Percentiles rank a stretch among this genome's conserved stretches.
Evolutionary conservation across 495 filamentous ascomycete genomes (phyloP).

Genomic region (Lophiostoma macrostomum): DNA sequence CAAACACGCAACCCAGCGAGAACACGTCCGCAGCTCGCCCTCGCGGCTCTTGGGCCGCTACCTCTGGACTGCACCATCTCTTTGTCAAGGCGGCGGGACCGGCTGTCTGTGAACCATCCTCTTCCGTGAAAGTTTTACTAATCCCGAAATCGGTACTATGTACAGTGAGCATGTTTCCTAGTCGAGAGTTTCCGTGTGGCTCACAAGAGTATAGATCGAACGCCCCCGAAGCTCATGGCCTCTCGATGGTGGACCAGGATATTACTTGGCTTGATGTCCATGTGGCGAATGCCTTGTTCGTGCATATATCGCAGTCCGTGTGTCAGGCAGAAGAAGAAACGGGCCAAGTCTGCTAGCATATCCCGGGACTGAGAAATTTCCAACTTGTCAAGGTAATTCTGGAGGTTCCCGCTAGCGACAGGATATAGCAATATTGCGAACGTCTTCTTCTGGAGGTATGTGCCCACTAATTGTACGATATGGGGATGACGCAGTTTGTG

Average conservation of each 20-base stretch:
- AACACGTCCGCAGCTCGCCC: slow-evolving; percentile 13
- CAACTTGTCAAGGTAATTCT: slow-evolving; percentile 4
- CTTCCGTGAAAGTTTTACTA: neutral
- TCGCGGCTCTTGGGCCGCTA: neutral
- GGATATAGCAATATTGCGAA: slow-evolving; percentile 26
- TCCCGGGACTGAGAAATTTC: too few relatives aligned
- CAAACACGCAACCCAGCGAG: slow-evolving; percentile 18
- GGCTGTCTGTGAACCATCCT: slow-evolving; percentile 27
- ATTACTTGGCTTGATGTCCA: slow-evolving; percentile 29
- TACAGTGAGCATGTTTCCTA: neutral
- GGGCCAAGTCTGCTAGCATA: neutral
- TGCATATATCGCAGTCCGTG: slow-evolving; percentile 11
- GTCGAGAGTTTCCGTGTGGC: too few relatives aligned
- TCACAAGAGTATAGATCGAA: neutral
- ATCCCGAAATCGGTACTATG: slow-evolving; percentile 8
- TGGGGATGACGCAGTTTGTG: slow-evolving; percentile 18
- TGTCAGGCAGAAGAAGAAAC: slow-evolving; percentile 15
- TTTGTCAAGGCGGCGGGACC: slow-evolving; percentile 1
- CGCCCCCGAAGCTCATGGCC: neutral
- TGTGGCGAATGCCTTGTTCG: slow-evolving; percentile 8
- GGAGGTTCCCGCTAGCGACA: slow-evolving; percentile 10
- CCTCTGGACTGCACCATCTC: slow-evolving; percentile 8
- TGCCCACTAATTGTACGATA: slow-evolving; percentile 18
- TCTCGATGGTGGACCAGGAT: slow-evolving; percentile 9
- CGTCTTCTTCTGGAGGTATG: slow-evolving; percentile 4